A percentile compares a stretch with the other conserved stretches of the same genome.
Conservation (phyloP, 1,139 yeast species). For the Yamadazyma taylorii region DNA sequence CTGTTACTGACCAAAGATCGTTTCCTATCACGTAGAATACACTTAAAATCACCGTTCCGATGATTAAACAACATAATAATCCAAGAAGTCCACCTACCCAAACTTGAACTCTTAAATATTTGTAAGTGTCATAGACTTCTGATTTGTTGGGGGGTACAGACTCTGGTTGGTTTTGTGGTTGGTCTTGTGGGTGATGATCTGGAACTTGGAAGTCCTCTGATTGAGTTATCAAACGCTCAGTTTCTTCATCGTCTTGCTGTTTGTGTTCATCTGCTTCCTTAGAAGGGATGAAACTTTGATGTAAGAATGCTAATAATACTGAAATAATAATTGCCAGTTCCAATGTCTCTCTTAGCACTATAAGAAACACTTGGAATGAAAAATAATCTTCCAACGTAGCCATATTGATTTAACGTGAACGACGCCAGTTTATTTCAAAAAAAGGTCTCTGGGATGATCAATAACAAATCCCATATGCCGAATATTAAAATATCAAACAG, state of each 20-base stretch:
- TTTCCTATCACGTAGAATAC: slow-evolving; percentile 39
- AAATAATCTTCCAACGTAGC: slow-evolving; percentile 33
- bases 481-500: too few relatives aligned
- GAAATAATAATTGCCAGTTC: slow-evolving; percentile 49
- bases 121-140: slow-evolving; percentile 13
- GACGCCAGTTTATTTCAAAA: background rate
- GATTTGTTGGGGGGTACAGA: background rate
- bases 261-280: slow-evolving; percentile 1
- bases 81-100: slow-evolving; percentile 48
- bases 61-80: slow-evolving; percentile 33
- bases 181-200: too few relatives aligned
- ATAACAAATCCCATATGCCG: too few relatives aligned
- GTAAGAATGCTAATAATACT: slow-evolving; percentile 43
- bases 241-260: slow-evolving; percentile 3
- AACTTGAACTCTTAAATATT: slow-evolving; percentile 33
- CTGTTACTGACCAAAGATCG: slow-evolving; percentile 45
- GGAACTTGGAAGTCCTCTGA: background rate
- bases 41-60: slow-evolving; percentile 37
- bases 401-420: slow-evolving; percentile 15
- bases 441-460: too few relatives aligned
- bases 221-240: slow-evolving; percentile 1
- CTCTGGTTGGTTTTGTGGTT: too few relatives aligned
- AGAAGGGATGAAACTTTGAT: slow-evolving; percentile 27
- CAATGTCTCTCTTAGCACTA: slow-evolving; percentile 45
- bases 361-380: slow-evolving; percentile 47